phyloP scores from a whole-genome alignment of 768 basidiomycete genomes.

The Butyriboletus loyo region DNA sequence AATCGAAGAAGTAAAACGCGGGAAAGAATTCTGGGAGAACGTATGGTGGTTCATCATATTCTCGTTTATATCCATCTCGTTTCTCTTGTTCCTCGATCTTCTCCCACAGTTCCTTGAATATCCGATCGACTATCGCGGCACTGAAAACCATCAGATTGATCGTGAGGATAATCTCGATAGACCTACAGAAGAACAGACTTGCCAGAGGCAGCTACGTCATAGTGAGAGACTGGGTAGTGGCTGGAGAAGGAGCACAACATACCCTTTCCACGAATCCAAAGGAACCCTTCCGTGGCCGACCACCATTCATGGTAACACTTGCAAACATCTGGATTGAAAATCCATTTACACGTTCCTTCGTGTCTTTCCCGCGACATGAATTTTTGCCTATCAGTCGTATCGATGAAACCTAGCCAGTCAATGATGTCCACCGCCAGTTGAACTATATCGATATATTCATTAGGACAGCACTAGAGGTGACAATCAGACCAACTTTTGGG shows the following conservation, averaged over 20 bases:
- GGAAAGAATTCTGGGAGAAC: constrained; percentile 25
- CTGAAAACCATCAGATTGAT: constrained; percentile 11
- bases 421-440: constrained; percentile 22
- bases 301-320: constrained; percentile 19
- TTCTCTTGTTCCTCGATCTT: constrained; percentile 23
- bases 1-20: constrained; percentile 29
- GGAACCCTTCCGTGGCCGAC: constrained; percentile 17
- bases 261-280: constrained; percentile 28
- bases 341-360: constrained; percentile 24
- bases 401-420: constrained; percentile 24
- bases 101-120: constrained; percentile 22
- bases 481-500: constrained; percentile 19
- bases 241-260: neutral
- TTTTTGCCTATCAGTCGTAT: constrained; percentile 23
- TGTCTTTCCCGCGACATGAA: constrained; percentile 25
- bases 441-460: constrained; percentile 10
- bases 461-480: neutral
- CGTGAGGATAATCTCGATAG: neutral
- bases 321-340: constrained; percentile 20
- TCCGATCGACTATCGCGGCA: constrained; percentile 23
- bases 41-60: constrained; percentile 13
- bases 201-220: constrained; percentile 15
- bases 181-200: constrained; percentile 26
- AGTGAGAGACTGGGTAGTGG: constrained; percentile 1
- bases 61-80: constrained; percentile 10